Evolutionary conservation across 2,329 filamentous ascomycete genomes (phyloP).

Genomic region (Aspergillus versicolor): DNA sequence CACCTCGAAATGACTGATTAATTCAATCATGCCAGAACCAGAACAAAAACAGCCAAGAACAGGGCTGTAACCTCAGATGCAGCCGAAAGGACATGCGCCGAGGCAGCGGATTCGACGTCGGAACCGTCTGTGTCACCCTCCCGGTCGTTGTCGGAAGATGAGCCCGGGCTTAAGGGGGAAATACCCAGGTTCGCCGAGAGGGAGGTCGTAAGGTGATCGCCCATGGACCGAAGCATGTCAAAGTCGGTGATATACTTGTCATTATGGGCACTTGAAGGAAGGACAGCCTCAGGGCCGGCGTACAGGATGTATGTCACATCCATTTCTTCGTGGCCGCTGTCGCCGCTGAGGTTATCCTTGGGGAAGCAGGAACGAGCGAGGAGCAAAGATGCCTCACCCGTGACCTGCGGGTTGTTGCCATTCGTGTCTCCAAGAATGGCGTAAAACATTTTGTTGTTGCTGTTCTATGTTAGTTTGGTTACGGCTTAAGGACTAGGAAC

Average conservation of each 20-base stretch:
- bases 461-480: slow-evolving; percentile 1
- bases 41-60: background rate
- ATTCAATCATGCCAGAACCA: background rate
- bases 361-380: slow-evolving; percentile 35
- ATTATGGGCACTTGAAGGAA: slow-evolving; percentile 26
- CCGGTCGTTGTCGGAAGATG: background rate
- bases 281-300: slow-evolving; percentile 25
- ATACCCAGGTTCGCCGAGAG: slow-evolving; percentile 24
- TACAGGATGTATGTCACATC: slow-evolving; percentile 36
- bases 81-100: background rate
- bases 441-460: slow-evolving; percentile 33
- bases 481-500: background rate
- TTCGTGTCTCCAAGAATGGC: slow-evolving; percentile 33
- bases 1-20: background rate
- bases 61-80: background rate
- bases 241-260: slow-evolving; percentile 31
- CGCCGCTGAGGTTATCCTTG: slow-evolving; percentile 27
- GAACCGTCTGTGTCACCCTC: background rate
- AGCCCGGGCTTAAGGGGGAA: background rate
- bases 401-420: slow-evolving; percentile 28
- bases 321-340: slow-evolving; percentile 22
- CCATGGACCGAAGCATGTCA: slow-evolving; percentile 28
- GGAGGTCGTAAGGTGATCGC: slow-evolving; percentile 24
- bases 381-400: slow-evolving; percentile 34
- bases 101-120: background rate